Evolutionary conservation across 495 filamentous ascomycete species (phyloP), one percentile per base, ranked within the genome.

Genomic region (Platismatia glauca): DNA sequence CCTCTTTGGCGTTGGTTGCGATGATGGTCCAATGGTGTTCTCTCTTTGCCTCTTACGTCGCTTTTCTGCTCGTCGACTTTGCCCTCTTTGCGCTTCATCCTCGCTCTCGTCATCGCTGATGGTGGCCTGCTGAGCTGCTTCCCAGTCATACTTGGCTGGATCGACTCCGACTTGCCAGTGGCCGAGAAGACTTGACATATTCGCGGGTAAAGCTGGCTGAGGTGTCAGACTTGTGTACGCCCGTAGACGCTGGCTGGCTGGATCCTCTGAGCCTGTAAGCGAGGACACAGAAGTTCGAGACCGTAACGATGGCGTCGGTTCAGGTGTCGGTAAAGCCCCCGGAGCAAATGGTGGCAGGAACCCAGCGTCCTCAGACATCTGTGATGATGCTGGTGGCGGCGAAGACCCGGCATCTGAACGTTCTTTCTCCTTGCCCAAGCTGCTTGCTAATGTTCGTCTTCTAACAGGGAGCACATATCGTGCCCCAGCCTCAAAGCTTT

Each of bases 101-200:
- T 64, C 67, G 60, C 35, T 66, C 60, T 31, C 68, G 64, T 61
- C 74, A 67, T 50, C 65, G 60, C 27, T 68, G 7, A 35, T 71
- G 7, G 71, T 46, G 52, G 60, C 62, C 24, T 63, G 64, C n/a
- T 63, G 63, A 20, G 64, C 72, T 60, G 67, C 66, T 56, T 74
- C 67, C 78, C 75, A 79, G 53, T 71, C 68, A 62, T 79, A 79
- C 12, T 62, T 53, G 20, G 66, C 62, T 18, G 78, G 79, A 59
- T 77, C 70, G 20, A 52, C 55, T 13, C 78, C 79, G 3, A 69
- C 52, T 29, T 69, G 44, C 79, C 79, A 82, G 24, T 80, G 74
- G 8, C 71, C 68, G 0, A 82, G 70, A n/a, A 81, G 64, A 37
- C 64, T 71, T 34, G 66, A 59, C 31, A 73, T 66, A 18, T 68